Evolutionary conservation across 2,329 filamentous ascomycete species (phyloP), one percentile per base, ranked within the genome.

Genomic region (Xylariaceae sp.): DNA sequence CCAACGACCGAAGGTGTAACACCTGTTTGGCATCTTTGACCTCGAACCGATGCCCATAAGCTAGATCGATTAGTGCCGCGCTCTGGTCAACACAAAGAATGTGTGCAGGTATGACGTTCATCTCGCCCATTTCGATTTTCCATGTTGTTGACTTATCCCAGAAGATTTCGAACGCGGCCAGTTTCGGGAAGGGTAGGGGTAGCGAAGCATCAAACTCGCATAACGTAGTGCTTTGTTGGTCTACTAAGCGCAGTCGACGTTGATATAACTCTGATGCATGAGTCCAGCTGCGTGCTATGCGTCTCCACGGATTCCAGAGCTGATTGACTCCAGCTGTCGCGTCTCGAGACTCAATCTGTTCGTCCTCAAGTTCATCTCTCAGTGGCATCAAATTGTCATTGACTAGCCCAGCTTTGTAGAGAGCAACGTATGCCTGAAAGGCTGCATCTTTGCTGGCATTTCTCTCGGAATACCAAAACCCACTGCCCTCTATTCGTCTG

Each of bases 371-470:
- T n/a, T 77, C 75, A 2, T 76, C 72, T 51, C 71, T 73, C 14
- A 81, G 74, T 7, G 93, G 93, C 41, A 96, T 77, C 0, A 97
- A 74, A 64, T 96, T 81, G 14, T 96, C 84, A 59, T 90, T 92
- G 1, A 98, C 73, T 4, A 97, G 76, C 0, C 89, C 88, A 21
- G 83, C 87, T 7, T 82, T 65, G 67, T 93, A 86, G 0, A 98
- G 77, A 4, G 78, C 79, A 20, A 83, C 74, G 67, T 93, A 96
- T 1, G 92, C 90, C 66, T 90, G 84, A 59, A 96, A 95, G 0
- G 91, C 89, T 1, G 89, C 91, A 71, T 97, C 93, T 67, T 89
- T 91, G 63, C 79, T 86, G 0, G 92, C 91, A 63, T 85, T 86
- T 54, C 79, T 83, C 66, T 95, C 88, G 0, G 86, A 89, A 10